Base-by-base conservation (phyloP, 2,329 filamentous ascomycete genomes). In the Grosmannia clavigera region DNA sequence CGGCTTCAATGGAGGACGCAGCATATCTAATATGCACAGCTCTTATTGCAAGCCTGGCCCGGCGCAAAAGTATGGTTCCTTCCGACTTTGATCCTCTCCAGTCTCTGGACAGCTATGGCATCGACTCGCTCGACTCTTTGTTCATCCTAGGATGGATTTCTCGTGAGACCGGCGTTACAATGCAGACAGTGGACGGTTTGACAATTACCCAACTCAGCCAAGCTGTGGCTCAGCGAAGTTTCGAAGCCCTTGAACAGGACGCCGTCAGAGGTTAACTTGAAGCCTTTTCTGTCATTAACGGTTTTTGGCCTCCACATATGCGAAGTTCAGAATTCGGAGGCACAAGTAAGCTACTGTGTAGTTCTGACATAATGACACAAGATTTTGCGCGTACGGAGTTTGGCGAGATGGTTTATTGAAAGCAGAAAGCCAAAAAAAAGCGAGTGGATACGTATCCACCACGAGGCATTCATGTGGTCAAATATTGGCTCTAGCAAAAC, bases 71-170 rank as follows among this genome's bases (percentile, higher is more conserved):
- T 29, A 66, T 66, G 63, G 61, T 55, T 1, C 38, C 63, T 0
- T 56, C 33, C 16, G 65, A 66, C 31, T 61, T 66, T 38, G 64
- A 64, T 25, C 14, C 11, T 35, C 38, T 65, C 35, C 58, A 60
- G 51, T 12, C 59, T 7, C 58, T 66, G 14, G 52, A 57, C 57
- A 59, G 58, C 60, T 66, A 67, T 62, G 66, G 66, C 16, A 64
- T 67, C 50, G 66, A 67, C 60, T 67, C 65, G 14, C 62, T 67
- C 19, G 65, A 66, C 52, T 58, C 64, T 3, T 65, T 67, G 3
- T 66, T 62, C 33, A 35, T 67, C 3, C 64, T 65, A 1, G 62
- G 64, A 1, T 67, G 66, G 66, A 61, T 67, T 5, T 51, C 59
- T 3, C 61, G 65, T 2, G 61, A 64, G 58, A 64, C 63, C 22